Evolutionary conservation across 108 stramenopile species (phyloP), one percentile per base, ranked within the genome.

Genomic region (Nitzschia palea): DNA sequence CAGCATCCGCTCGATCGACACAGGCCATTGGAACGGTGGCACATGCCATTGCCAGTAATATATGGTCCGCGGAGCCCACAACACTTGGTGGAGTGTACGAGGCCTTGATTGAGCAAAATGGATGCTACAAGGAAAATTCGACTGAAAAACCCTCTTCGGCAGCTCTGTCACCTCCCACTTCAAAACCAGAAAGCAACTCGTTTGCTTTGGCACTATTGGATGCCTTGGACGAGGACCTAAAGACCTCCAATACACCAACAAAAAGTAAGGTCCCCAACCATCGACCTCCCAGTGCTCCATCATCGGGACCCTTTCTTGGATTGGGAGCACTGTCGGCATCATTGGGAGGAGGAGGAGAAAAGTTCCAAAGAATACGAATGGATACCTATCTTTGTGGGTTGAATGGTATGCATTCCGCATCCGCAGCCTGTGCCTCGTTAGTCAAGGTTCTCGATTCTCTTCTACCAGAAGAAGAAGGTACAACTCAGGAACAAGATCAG

Each of bases 1-100:
- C 89, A 10, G 73, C 85, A 8, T 86, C 86, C 25, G 90, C 92
- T 0, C 73, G 81, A 63, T 86, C 86, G 8, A 63, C 74, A 32
- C 82, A 86, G 66, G 89, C 92, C 56, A 84, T 90, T 34, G 89
- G 86, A 44, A 88, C 89, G 32, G 89, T 90, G 8, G 89, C 87
- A 1, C 87, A 94, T 77, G 81, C 87, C 59, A 74, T 94, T 36
- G 76, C 82, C 14, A 71, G 74, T 60, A 84, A 89, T 74, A 79
- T 88, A 28, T 93, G 91, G 91, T 84, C 86, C 9, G 75, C 84
- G 5, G 87, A 88, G 40, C 56, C 10, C 27, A 68, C 65, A 37
- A 27, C 52, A 8, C 44, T 52, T 26, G 55, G 42, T 27, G 86
- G 84, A 45, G 84, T 94, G 4, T 71, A 83, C 69, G 67, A 78